Base-by-base conservation (phyloP, 2,329 filamentous ascomycete genomes). In the Cryphonectria naterciae region DNA sequence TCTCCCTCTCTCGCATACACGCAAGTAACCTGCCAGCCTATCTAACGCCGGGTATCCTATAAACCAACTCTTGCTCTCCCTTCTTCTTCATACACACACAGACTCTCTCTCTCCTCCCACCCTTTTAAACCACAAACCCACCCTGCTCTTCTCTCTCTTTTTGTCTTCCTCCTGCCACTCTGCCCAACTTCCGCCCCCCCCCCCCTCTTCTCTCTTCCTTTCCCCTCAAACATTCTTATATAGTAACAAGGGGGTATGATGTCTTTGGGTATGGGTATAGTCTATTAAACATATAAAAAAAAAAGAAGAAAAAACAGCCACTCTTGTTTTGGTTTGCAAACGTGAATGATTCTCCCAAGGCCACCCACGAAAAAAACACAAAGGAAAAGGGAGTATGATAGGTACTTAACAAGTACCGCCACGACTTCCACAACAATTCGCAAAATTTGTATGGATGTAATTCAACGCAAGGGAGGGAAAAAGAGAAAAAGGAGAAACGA, bases 251-350 rank as follows among this genome's bases (percentile, higher is more conserved):
- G 37, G 54, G 68, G 32, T 58, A 68, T 62, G 56, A 49, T 49
- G 46, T 49, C 46, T 66, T 49, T 60, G 70, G 61, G 65, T 68
- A 72, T 72, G 70, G 70, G 70, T 72, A 72, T 72, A 72, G 68
- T 72, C 70, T 72, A 72, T 72, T 32, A 72, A 37, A 65, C 61
- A 69, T 65, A 17, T 13, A 17, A 41, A 41, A 41, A 22, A 19
- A 46, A 46, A 5, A 46, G 6, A 56, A 15, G 5, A 11, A n/a
- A n/a, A 11, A 49, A 19, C 0, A 11, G 7, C 19, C 46, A 49
- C 46, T 61, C 60, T n/a, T 28, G 54, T 22, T 52, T 25, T 37
- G 46, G 43, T 22, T 49, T 41, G 13, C 15, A 61, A 41, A 25
- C 15, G 32, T 2, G 17, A 49, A 49, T 35, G 41, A 61, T n/a